A percentile compares a stretch with the other conserved stretches of the same genome.
These are phyloP conservation scores for Pythium monospermum DNA, from an alignment of 352 stramenopile species.

Conservation along the genomic window DNA sequence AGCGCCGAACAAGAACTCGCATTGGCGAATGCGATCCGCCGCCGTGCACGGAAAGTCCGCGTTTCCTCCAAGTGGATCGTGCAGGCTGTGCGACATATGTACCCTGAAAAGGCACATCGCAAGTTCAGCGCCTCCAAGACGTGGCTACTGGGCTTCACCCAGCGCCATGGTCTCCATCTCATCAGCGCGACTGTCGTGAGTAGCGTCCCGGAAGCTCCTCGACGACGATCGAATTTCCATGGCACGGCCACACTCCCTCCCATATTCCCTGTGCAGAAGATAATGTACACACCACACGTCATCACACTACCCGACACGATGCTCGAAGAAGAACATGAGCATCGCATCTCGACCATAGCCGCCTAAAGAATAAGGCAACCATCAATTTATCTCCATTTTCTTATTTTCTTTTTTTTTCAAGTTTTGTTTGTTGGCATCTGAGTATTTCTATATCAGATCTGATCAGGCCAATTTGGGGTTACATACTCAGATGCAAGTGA, in stretches of 20 bases:
- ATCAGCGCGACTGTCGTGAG: conserved; percentile 12
- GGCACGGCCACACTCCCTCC: neutral
- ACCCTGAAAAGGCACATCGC: conserved; percentile 8
- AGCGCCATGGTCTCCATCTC: conserved; percentile 19
- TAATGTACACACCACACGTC: conserved; percentile 1
- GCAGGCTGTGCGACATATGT: conserved; percentile 24
- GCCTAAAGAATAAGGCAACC: neutral
- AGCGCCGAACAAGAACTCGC: conserved; percentile 11
- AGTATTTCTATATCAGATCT: conserved; percentile 15
- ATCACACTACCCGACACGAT: conserved; percentile 18
- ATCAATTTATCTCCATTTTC: neutral
- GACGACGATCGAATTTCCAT: neutral
- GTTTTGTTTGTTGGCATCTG: conserved; percentile 1
- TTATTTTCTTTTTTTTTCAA: neutral
- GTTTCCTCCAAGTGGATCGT: conserved; percentile 27
- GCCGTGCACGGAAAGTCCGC: conserved; percentile 20
- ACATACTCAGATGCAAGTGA: conserved; percentile 13
- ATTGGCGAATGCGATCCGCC: conserved; percentile 17
- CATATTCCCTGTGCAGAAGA: neutral
- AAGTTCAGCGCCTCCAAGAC: conserved; percentile 19
- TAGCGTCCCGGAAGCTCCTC: neutral
- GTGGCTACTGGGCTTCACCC: conserved; percentile 19
- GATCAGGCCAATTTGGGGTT: neutral
- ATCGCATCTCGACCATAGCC: conserved; percentile 10
- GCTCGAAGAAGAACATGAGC: conserved; percentile 16